A percentile compares a stretch with the other conserved stretches of the same genome.
Conservation (phyloP, 495 filamentous ascomycete species). For the Poronia punctata region DNA sequence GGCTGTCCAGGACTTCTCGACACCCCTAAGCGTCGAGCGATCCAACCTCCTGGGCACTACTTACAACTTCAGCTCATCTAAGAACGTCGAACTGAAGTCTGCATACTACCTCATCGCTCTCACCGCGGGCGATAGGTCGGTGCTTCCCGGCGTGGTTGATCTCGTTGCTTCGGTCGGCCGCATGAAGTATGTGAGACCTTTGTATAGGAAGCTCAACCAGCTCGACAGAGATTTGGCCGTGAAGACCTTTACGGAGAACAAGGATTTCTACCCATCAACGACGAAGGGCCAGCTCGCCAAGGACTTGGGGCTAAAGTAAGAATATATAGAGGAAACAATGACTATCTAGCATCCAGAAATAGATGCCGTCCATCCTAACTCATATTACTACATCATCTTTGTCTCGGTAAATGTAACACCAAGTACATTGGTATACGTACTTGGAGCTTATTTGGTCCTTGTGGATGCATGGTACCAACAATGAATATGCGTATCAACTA, state of each 20-base stretch:
- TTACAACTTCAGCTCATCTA: conserved; percentile 61
- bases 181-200: conserved; percentile 92
- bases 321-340: too few relatives aligned
- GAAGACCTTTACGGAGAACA: conserved; percentile 78
- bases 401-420: too few relatives aligned
- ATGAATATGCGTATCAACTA: too few relatives aligned
- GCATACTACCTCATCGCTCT: conserved; percentile 74
- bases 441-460: too few relatives aligned
- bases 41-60: conserved; percentile 60
- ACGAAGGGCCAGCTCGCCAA: conserved; percentile 78
- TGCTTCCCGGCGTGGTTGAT: conserved; percentile 62
- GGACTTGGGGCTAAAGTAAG: conserved; percentile 52
- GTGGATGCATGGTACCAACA: too few relatives aligned
- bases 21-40: conserved; percentile 52
- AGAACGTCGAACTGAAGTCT: conserved; percentile 78
- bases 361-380: too few relatives aligned
- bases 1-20: conserved; percentile 55
- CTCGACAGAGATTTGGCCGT: conserved; percentile 67
- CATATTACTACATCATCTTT: too few relatives aligned
- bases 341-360: too few relatives aligned
- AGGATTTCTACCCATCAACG: conserved; percentile 92
- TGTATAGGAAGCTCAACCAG: conserved; percentile 67
- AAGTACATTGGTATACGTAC: too few relatives aligned
- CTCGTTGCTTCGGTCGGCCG: conserved; percentile 76
- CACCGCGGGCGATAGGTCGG: conserved; percentile 56